Base-by-base conservation (phyloP, 2,329 filamentous ascomycete species). In the Clonostachys rhizophaga region DNA sequence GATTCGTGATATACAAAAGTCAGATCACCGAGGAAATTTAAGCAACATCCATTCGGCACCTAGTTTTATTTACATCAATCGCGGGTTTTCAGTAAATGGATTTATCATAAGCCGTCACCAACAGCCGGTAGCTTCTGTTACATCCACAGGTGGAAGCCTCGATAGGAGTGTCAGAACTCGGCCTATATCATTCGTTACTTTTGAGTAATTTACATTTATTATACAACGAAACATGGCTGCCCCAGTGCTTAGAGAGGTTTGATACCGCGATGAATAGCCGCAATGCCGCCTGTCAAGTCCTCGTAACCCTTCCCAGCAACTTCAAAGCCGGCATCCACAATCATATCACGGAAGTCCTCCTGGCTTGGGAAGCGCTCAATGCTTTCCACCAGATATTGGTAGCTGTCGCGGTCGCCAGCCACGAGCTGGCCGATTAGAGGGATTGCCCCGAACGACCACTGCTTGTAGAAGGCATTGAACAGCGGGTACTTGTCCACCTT, bases 311-410 rank as follows among this genome's bases (percentile, higher is more conserved):
- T 69, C 2, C 87, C 91, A 2, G 88, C 90, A 40, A 95, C 83
- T 52, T 87, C 73, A 61, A 99, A 99, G 2, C 92, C 92, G 4
- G 89, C 92, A 24, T 85, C 80, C 55, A 79, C 67, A 59, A 95
- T 94, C 88, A 95, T 91, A 34, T 81, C 77, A 54, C 85, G 79
- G 62, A 95, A 99, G 55, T 89, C 83, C 45, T 83, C 78, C 72
- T 99, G 95, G 55, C 75, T 86, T 1, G 94, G 95, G 64, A 97
- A 97, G 43, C 81, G 76, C 69, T 96, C 91, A 66, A 99, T 99
- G 67, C 91, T 96, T 76, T 99, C 94, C 10, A 99, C 94, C 10
- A 99, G 76, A 69, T 99, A 99, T 75, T 99, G 94, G 68, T 99
- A 99, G 64, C 90, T 96, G 61, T 95, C 92, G 48, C 92, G 78